Evolutionary conservation across 352 stramenopile species (phyloP).

Genomic region (Phytophthora litchii): DNA sequence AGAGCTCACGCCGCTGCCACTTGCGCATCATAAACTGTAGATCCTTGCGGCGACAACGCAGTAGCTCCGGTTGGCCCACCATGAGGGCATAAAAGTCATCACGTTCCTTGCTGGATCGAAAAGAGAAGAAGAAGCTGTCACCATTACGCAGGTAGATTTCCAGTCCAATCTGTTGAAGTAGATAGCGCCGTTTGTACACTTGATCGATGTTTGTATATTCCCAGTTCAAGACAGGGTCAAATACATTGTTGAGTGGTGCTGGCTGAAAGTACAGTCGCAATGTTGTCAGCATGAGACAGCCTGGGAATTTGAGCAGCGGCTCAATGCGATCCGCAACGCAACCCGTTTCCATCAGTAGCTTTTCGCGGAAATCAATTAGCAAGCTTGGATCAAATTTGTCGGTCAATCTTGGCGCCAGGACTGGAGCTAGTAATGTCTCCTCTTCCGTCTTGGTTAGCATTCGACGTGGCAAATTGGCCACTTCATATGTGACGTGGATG

Average conservation of each 20-base stretch:
- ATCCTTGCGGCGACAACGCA: conserved; percentile 50
- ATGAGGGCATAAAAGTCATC: conserved; percentile 80
- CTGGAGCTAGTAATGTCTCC: conserved; percentile 60
- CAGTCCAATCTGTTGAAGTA: conserved; percentile 88
- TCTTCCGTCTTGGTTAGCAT: conserved; percentile 73
- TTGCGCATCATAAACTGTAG: conserved; percentile 66
- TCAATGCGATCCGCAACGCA: conserved; percentile 79
- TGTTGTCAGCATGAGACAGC: conserved; percentile 84
- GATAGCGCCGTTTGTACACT: conserved; percentile 88
- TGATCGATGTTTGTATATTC: conserved; percentile 74
- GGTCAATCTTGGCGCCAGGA: conserved; percentile 59
- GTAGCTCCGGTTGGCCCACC: conserved; percentile 58
- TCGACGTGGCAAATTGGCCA: conserved; percentile 50
- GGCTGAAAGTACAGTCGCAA: conserved; percentile 92
- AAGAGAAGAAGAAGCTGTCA: conserved; percentile 87
- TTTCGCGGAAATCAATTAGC: conserved; percentile 87
- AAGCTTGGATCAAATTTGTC: conserved; percentile 81
- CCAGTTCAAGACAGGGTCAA: conserved; percentile 87
- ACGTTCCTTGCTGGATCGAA: conserved; percentile 58
- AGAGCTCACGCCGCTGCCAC: conserved; percentile 83
- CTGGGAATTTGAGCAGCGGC: conserved; percentile 87
- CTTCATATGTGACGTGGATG: conserved; percentile 64
- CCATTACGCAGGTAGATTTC: conserved; percentile 85
- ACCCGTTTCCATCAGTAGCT: conserved; percentile 50
- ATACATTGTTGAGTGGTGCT: conserved; percentile 91